These are phyloP conservation scores for Tagetes patula DNA, from an alignment of 129 eudicot genomes.

Conservation along the genomic window DNA sequence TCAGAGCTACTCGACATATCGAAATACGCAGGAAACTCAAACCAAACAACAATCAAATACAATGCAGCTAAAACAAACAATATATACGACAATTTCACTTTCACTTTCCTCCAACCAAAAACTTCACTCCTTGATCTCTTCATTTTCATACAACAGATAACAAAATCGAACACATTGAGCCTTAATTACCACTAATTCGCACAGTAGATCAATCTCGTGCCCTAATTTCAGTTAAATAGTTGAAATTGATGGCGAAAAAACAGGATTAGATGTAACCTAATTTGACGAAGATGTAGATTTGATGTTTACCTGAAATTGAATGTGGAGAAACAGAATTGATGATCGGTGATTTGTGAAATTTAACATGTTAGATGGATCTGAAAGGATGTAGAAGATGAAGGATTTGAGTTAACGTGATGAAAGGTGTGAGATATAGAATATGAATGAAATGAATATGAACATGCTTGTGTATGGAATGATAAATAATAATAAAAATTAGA, in stretches of 20 bases:
- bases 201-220: no score
- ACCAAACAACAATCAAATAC: constrained; percentile 61
- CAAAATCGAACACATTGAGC: constrained; percentile 18
- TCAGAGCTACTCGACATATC: constrained; percentile 46
- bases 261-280: constrained; percentile 18
- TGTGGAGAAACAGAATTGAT: not conserved
- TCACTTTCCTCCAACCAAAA: constrained; percentile 52
- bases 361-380: not conserved
- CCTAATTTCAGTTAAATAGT: constrained; percentile 22
- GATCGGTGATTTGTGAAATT: constrained; percentile 1
- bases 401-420: constrained; percentile 22
- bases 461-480: not conserved
- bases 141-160: constrained; percentile 42
- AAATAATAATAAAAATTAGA: not conserved
- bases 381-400: not conserved
- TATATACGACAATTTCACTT: constrained; percentile 53
- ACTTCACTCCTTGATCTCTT: constrained; percentile 73
- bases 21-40: constrained; percentile 67
- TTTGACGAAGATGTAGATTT: constrained; percentile 8
- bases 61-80: constrained; percentile 64
- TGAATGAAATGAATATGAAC: not conserved
- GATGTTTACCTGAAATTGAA: constrained; percentile 16
- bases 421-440: constrained; percentile 5
- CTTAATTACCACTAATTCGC: not conserved
- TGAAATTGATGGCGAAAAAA: constrained; percentile 15